Conservation (phyloP, 2,329 filamentous ascomycete species). For the Dothidotthia symphoricarpi region DNA sequence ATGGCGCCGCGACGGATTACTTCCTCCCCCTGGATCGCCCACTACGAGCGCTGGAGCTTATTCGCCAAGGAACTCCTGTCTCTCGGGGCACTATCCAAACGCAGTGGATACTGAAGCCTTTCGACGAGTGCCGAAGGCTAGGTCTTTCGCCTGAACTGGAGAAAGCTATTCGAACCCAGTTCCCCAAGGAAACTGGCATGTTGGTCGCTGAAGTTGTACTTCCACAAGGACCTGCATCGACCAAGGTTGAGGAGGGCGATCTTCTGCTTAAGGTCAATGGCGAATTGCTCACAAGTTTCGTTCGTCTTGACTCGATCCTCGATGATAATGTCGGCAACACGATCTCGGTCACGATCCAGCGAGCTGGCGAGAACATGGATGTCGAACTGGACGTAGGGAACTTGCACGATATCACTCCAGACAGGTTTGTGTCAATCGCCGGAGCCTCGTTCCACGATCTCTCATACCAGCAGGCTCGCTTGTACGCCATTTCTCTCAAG, state of each 20-base stretch:
- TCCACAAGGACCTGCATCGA: conserved; percentile 81
- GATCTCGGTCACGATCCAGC: conserved; percentile 80
- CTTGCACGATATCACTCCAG: conserved; percentile 90
- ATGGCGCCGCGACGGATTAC: conserved; percentile 96
- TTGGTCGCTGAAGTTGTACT: conserved; percentile 93
- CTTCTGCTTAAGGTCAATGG: conserved; percentile 91
- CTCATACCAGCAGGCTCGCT: conserved; percentile 94
- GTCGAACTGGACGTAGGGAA: conserved; percentile 84
- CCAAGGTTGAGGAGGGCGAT: conserved; percentile 90
- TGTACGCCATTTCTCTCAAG: conserved; percentile 88
- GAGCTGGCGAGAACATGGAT: conserved; percentile 83
- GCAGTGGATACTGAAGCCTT: conserved; percentile 94
- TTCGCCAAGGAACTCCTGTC: conserved; percentile 72
- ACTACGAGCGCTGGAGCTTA: conserved; percentile 78
- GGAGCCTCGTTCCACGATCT: conserved; percentile 94
- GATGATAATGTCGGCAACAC: conserved; percentile 79
- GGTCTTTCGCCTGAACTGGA: conserved; percentile 86
- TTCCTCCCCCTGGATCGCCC: conserved; percentile 93
- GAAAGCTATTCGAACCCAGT: conserved; percentile 74
- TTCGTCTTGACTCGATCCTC: conserved; percentile 84
- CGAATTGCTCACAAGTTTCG: conserved; percentile 88
- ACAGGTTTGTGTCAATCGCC: conserved; percentile 90
- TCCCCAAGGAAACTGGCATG: conserved; percentile 94
- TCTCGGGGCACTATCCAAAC: conserved; percentile 96
- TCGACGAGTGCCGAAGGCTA: conserved; percentile 90